Percentiles rank a stretch among this genome's conserved stretches.
These are phyloP conservation scores for Teratosphaeria zuluensis DNA, from an alignment of 2,329 filamentous ascomycete species.

Conservation along the genomic window DNA sequence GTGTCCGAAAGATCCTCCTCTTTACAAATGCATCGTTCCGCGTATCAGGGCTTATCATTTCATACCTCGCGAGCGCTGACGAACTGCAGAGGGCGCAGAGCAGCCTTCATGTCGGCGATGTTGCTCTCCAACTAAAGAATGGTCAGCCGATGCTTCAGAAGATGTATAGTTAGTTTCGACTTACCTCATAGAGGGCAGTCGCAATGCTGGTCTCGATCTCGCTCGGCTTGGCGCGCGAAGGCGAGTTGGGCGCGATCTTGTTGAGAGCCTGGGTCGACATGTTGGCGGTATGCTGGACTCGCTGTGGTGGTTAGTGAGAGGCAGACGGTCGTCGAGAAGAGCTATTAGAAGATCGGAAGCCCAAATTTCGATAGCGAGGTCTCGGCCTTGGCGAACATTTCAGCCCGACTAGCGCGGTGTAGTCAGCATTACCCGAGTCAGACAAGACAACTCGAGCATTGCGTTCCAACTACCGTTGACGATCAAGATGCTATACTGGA, in stretches of 20 bases:
- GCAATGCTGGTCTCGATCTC: constrained; percentile 97
- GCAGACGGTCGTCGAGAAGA: not conserved
- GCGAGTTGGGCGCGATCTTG: constrained; percentile 98
- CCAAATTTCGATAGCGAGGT: not conserved
- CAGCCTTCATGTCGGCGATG: constrained; percentile 93
- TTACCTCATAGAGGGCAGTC: constrained; percentile 76
- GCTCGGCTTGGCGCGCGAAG: constrained; percentile 88
- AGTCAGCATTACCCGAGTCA: not conserved
- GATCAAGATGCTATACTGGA: no score
- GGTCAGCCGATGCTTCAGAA: not conserved
- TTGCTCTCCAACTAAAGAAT: constrained; percentile 78
- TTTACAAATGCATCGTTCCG: not conserved
- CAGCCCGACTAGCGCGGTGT: not conserved
- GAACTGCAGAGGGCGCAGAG: constrained; percentile 96
- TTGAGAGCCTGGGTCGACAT: constrained; percentile 67
- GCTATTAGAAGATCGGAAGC: not conserved
- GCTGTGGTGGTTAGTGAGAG: not conserved
- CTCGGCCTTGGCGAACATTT: not conserved
- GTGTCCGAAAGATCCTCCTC: not conserved
- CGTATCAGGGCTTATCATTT: constrained; percentile 46
- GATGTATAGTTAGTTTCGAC: not conserved
- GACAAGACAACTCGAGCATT: not conserved
- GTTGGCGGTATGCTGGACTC: constrained; percentile 26
- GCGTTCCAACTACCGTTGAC: no score
- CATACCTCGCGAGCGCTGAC: constrained; percentile 95